Base-by-base conservation (phyloP, 768 basidiomycete genomes). In the Lepiota venenata region DNA sequence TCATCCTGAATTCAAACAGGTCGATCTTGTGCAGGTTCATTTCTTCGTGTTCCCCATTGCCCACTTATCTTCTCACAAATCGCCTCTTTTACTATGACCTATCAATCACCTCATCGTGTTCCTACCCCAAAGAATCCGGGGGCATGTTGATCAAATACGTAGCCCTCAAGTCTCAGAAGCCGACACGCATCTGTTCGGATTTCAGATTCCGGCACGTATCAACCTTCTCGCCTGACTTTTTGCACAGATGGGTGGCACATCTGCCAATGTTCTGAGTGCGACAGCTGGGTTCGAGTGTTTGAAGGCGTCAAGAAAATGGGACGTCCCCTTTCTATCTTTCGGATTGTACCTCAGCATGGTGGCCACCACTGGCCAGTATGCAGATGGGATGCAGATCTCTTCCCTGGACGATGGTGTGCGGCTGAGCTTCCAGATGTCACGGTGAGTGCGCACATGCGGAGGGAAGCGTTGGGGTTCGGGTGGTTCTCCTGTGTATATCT, bases 401-500 rank as follows among this genome's bases (percentile, higher is more conserved):
- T 63, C 62, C 15, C 3, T 10, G n/a, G 25, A 29, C 5, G 59
- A 55, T 12, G 56, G 41, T 25, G 47, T 36, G 4, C 62, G 60
- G 3, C 32, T 36, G 16, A 60, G 47, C 12, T 35, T 22, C 16
- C 50, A 50, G 8, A 63, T 47, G 7, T 55, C 56, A 18, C 40
- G 40, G 21, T 56, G 50, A 11, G 51, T 55, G 3, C 40, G n/a
- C 12, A 56, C 55, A 22, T 35, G 41, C 15, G 58, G 56, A n/a
- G 60, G 59, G 15, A 61, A 58, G 11, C 55, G 57, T 21, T 52
- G n/a, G 2, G 52, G 32, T 12, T 42, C 39, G 9, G 62, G 62
- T 44, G 58, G 61, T 21, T 39, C 27, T 12, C 53, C 53, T 21
- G 59, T 61, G 36, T 61, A 63, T 10, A 61, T 56, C 62, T 63